phyloP scores from a whole-genome alignment of 805 yeast species.

The Clavispora asparagi region DNA sequence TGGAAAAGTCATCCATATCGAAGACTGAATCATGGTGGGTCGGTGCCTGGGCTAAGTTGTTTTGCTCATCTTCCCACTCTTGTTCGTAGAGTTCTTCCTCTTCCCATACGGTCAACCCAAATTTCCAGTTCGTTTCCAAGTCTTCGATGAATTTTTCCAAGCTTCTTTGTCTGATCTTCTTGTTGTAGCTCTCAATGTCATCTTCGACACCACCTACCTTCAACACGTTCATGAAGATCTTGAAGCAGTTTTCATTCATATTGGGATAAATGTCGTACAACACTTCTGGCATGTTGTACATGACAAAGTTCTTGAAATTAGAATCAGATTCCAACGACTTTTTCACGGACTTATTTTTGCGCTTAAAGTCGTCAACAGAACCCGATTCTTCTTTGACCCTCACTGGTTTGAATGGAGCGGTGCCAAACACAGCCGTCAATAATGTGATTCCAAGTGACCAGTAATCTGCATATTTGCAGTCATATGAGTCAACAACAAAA shows the following conservation, averaged over 20 bases:
- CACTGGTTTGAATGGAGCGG: slow-evolving; percentile 44
- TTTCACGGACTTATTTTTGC: slow-evolving; percentile 4
- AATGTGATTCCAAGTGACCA: slow-evolving; percentile 54
- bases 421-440: slow-evolving; percentile 46
- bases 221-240: slow-evolving; percentile 38
- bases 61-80: neutral
- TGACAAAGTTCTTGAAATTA: slow-evolving; percentile 40
- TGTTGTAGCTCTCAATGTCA: slow-evolving; percentile 17
- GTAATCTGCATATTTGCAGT: slow-evolving; percentile 44
- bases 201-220: slow-evolving; percentile 33
- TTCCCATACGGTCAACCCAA: slow-evolving; percentile 45
- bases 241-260: slow-evolving; percentile 39
- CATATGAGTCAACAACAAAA: slow-evolving; percentile 21
- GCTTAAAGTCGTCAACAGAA: slow-evolving; percentile 5
- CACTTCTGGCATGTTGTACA: slow-evolving; percentile 32
- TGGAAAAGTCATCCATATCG: slow-evolving; percentile 12
- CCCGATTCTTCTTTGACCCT: slow-evolving; percentile 5
- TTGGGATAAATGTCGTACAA: slow-evolving; percentile 47
- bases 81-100: slow-evolving; percentile 23
- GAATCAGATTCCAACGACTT: slow-evolving; percentile 27
- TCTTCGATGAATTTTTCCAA: slow-evolving; percentile 29
- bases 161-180: slow-evolving; percentile 27
- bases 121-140: slow-evolving; percentile 24
- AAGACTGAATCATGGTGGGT: slow-evolving; percentile 9
- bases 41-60: neutral